These are phyloP conservation scores for Aegilops tauschii DNA, from an alignment of 176 grass and related monocot genomes.

Conservation along the genomic window DNA sequence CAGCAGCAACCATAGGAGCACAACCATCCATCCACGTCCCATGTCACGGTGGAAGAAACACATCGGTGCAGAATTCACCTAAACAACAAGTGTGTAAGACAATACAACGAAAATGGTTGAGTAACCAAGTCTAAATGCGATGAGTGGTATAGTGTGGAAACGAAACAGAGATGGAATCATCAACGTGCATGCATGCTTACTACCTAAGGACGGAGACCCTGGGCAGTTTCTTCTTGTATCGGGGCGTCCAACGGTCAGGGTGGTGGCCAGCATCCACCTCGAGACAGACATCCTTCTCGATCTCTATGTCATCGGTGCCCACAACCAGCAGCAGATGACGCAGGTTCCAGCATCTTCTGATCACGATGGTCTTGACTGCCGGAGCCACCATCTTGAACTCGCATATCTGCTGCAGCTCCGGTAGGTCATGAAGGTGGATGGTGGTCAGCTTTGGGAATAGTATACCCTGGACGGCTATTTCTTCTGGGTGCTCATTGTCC, in stretches of 20 bases:
- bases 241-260: neutral
- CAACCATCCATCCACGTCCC: neutral
- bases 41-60: neutral
- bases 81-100: neutral
- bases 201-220: neutral
- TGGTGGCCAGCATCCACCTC: constrained; percentile 7
- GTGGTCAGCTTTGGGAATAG: neutral
- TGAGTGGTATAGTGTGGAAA: neutral
- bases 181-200: neutral
- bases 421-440: constrained; percentile 1
- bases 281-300: neutral
- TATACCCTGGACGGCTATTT: neutral
- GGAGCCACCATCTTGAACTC: neutral
- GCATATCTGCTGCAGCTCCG: neutral
- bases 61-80: neutral
- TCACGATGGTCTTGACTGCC: neutral
- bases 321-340: neutral
- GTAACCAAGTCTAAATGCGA: neutral
- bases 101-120: neutral
- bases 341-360: constrained; percentile 1
- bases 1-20: neutral
- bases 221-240: constrained; percentile 12
- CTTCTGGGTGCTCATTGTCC: rapidly evolving
- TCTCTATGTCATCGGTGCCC: neutral
- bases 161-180: neutral